A percentile compares a stretch with the other conserved stretches of the same genome.
Evolutionary conservation across 2,329 filamentous ascomycete genomes (phyloP).

Genomic region (Ascochyta fabae): DNA sequence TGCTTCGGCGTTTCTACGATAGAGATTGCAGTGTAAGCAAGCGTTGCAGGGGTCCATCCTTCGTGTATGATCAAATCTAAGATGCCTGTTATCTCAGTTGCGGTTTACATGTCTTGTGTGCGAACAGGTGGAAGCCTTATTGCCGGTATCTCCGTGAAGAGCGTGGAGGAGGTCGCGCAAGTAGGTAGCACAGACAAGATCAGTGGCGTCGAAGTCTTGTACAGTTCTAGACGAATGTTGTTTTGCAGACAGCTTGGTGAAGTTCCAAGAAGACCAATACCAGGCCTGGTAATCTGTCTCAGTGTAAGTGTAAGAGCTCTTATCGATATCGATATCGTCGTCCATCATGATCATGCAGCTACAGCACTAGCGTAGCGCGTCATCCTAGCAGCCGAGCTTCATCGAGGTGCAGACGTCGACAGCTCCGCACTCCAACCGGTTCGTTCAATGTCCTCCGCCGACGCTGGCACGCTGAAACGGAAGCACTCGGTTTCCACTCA

Average conservation of each 20-base stretch:
- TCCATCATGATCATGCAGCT: slow-evolving; percentile 13
- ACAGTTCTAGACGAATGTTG: too few relatives aligned
- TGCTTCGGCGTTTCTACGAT: slow-evolving; percentile 18
- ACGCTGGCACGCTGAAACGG: slow-evolving; percentile 43
- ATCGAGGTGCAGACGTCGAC: slow-evolving; percentile 24
- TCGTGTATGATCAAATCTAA: background rate
- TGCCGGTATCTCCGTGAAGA: slow-evolving; percentile 7
- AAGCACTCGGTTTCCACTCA: slow-evolving; percentile 47
- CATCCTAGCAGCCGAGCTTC: slow-evolving; percentile 29
- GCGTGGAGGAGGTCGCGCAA: background rate
- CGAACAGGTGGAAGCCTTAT: background rate
- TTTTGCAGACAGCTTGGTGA: background rate
- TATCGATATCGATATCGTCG: background rate
- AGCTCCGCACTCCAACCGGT: slow-evolving; percentile 23
- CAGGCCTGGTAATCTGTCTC: too few relatives aligned
- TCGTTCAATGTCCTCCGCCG: slow-evolving; percentile 43
- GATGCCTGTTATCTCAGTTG: background rate
- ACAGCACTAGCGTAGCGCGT: slow-evolving; percentile 30
- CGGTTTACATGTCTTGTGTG: background rate
- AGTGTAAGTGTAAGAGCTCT: background rate
- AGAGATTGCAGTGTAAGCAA: background rate
- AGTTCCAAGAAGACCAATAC: background rate
- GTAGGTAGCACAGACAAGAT: background rate
- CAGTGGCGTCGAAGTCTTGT: background rate
- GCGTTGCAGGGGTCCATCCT: background rate